A percentile compares a stretch with the other conserved stretches of the same genome.
Conservation (phyloP, 1,284 basidiomycete species). For the Nidula niveotomentosa region DNA sequence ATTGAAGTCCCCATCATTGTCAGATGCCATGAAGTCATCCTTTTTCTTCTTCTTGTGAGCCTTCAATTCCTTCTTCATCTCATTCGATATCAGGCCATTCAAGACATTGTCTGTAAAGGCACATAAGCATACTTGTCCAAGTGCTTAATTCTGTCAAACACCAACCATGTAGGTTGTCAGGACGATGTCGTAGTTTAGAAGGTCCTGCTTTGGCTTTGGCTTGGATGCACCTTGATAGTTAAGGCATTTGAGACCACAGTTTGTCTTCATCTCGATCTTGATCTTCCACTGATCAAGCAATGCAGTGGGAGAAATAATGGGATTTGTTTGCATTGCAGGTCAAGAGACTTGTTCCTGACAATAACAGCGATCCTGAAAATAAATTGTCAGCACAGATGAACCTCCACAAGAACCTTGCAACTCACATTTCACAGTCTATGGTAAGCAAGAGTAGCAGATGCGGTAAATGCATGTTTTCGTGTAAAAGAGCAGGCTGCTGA, state of each 20-base stretch:
- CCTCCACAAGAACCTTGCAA: background rate
- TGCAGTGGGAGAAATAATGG: slow-evolving; percentile 55
- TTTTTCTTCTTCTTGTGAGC: slow-evolving; percentile 32
- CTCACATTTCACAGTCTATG: slow-evolving; percentile 21
- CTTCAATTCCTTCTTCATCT: slow-evolving; percentile 37
- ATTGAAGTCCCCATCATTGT: slow-evolving; percentile 35
- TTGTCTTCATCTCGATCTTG: slow-evolving; percentile 59
- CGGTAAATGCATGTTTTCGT: background rate
- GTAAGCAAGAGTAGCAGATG: background rate
- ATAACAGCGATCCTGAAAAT: slow-evolving; percentile 20
- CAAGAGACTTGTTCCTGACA: slow-evolving; percentile 36
- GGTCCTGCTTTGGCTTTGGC: slow-evolving; percentile 37
- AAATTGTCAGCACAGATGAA: background rate
- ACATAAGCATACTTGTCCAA: background rate
- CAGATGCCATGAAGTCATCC: slow-evolving; percentile 39
- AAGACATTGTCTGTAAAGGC: slow-evolving; percentile 45
- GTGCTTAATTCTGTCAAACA: slow-evolving; percentile 4
- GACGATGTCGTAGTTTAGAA: slow-evolving; percentile 53
- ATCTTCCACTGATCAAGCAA: slow-evolving; percentile 57
- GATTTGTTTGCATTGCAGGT: slow-evolving; percentile 48
- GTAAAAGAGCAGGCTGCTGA: slow-evolving; percentile 13
- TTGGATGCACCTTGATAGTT: slow-evolving; percentile 57
- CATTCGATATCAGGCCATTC: slow-evolving; percentile 58
- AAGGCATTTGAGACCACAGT: slow-evolving; percentile 37
- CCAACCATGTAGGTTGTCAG: slow-evolving; percentile 55